Percentiles rank a stretch among this genome's conserved stretches.
Conservation (phyloP, 192 early-diverging fungal genomes). For the Diversispora epigaea region DNA sequence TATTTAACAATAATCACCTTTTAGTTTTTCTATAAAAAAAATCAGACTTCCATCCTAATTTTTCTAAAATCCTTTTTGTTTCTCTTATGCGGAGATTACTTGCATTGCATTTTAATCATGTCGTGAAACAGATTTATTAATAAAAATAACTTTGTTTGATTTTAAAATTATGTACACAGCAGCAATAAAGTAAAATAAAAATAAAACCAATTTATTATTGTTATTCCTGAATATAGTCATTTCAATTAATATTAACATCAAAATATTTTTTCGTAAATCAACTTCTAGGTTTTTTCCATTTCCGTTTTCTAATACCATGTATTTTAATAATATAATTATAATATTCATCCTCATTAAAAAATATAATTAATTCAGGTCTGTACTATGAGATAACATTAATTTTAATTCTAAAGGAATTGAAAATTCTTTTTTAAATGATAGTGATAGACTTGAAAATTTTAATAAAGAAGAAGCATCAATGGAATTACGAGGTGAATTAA, state of each 20-base stretch:
- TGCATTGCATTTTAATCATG: too few relatives aligned
- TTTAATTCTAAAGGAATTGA: neutral
- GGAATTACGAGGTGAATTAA: neutral
- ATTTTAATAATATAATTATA: slow-evolving; percentile 9
- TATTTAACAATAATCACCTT: too few relatives aligned
- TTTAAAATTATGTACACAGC: too few relatives aligned
- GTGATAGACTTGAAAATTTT: neutral
- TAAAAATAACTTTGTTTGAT: too few relatives aligned
- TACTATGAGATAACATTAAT: neutral
- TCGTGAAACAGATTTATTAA: too few relatives aligned
- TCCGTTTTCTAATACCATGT: neutral
- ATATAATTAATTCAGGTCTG: neutral
- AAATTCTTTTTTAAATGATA: too few relatives aligned
- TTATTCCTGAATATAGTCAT: neutral
- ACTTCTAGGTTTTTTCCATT: slow-evolving; percentile 13
- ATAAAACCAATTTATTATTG: too few relatives aligned
- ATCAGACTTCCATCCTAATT: too few relatives aligned
- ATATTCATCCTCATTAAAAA: neutral
- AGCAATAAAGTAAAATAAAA: too few relatives aligned
- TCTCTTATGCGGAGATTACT: too few relatives aligned
- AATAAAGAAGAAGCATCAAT: neutral
- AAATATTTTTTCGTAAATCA: slow-evolving; percentile 12
- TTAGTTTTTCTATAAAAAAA: too few relatives aligned
- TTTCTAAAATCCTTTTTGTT: too few relatives aligned
- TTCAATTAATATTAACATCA: slow-evolving; percentile 14